A percentile compares a stretch with the other conserved stretches of the same genome.
These are phyloP conservation scores for Geoglossum glabrum DNA, from an alignment of 495 filamentous ascomycete species.

Conservation along the genomic window DNA sequence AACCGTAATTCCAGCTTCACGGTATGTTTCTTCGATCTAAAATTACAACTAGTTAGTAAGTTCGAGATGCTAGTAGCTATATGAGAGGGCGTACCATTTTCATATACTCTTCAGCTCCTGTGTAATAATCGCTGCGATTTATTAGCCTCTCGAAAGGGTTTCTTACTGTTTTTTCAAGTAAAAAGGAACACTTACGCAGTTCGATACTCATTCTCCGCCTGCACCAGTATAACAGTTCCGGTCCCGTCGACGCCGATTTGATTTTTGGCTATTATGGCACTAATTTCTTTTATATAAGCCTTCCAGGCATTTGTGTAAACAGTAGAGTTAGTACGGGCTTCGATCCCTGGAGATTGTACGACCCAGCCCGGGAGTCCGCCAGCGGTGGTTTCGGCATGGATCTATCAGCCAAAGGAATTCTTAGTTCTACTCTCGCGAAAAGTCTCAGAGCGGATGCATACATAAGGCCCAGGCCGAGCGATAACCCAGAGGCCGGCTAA, in stretches of 20 bases:
- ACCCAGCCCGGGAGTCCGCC: conserved; percentile 13
- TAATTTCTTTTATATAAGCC: conserved; percentile 10
- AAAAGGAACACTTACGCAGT: neutral
- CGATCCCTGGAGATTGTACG: conserved; percentile 4
- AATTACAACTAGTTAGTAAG: conserved; percentile 2
- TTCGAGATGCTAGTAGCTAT: neutral
- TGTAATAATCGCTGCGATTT: neutral
- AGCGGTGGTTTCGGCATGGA: conserved; percentile 13
- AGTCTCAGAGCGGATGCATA: neutral
- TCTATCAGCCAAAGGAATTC: conserved; percentile 1
- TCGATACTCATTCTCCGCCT: conserved; percentile 14
- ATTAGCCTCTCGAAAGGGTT: neutral
- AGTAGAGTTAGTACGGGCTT: conserved; percentile 10
- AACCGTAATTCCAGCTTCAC: conserved; percentile 8
- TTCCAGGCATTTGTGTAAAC: conserved; percentile 9
- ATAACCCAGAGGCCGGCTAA: conserved; percentile 13
- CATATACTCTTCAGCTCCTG: neutral
- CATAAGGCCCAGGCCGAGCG: conserved; percentile 10
- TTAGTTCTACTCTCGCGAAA: neutral
- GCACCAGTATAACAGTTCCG: conserved; percentile 12
- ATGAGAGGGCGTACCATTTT: neutral
- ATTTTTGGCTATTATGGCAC: conserved; percentile 11
- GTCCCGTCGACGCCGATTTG: conserved; percentile 5
- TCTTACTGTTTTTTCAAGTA: neutral
- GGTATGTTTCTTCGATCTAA: conserved; percentile 3